These are phyloP conservation scores for Prunus davidiana DNA, from an alignment of 306 rosid species.

Conservation along the genomic window DNA sequence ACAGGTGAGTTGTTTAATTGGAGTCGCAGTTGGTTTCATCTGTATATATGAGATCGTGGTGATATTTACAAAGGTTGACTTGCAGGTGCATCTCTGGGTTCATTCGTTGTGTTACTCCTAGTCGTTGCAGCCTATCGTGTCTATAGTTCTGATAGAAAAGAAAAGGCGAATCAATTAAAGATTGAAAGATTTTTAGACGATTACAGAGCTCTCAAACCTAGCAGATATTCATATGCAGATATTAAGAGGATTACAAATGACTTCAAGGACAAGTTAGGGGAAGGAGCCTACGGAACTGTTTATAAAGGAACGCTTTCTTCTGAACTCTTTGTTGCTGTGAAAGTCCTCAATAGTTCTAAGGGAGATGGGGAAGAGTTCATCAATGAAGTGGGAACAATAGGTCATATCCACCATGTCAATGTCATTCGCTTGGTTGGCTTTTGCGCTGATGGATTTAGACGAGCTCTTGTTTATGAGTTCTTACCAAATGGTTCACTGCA, in stretches of 20 bases:
- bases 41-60: too few species aligned
- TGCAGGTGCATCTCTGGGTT: conserved; percentile 29
- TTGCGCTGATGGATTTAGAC: conserved; percentile 35
- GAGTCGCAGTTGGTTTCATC: neutral
- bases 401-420: conserved; percentile 42
- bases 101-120: conserved; percentile 2
- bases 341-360: neutral
- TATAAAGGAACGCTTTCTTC: conserved; percentile 33
- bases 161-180: conserved; percentile 17
- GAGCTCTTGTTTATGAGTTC: conserved; percentile 42
- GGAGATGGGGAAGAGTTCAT: conserved; percentile 9
- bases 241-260: conserved; percentile 37
- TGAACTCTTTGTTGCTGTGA: conserved; percentile 9
- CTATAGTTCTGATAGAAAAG: neutral
- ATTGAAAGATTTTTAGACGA: conserved; percentile 34
- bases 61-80: too few species aligned
- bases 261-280: conserved; percentile 33
- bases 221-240: conserved; percentile 38
- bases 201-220: conserved; percentile 38
- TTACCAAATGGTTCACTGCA: conserved; percentile 35
- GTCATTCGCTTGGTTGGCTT: conserved; percentile 44
- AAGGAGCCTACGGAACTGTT: conserved; percentile 43
- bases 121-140: conserved; percentile 4
- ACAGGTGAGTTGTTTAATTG: conserved; percentile 25
- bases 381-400: conserved; percentile 36